Conservation (phyloP, 495 filamentous ascomycete species). For the Talaromyces nanjingensis region DNA sequence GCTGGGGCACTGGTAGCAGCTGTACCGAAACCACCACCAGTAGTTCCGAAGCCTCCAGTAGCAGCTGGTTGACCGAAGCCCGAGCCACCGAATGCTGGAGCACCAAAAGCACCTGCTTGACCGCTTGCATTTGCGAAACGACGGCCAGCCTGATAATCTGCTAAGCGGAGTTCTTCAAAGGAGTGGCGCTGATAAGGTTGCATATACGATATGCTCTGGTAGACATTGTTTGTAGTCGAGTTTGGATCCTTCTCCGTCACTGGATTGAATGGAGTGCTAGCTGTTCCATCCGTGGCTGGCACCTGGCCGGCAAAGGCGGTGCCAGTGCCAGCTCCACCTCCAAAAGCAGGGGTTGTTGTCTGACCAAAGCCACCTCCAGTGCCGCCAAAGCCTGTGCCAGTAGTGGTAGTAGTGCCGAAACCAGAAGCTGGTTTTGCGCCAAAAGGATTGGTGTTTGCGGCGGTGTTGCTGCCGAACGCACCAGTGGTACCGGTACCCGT, state of each 20-base stretch:
- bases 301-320: constrained; percentile 41
- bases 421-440: constrained; percentile 38
- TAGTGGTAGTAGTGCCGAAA: constrained; percentile 23
- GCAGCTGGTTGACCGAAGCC: constrained; percentile 6
- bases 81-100: constrained; percentile 34
- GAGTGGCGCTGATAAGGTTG: constrained; percentile 83
- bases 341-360: constrained; percentile 33
- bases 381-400: constrained; percentile 23
- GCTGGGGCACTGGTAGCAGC: constrained; percentile 38
- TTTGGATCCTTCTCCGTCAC: constrained; percentile 74
- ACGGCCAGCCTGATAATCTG: constrained; percentile 83
- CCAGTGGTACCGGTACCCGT: constrained; percentile 33
- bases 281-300: constrained; percentile 61
- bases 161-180: constrained; percentile 81
- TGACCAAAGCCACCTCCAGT: constrained; percentile 23
- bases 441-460: constrained; percentile 23
- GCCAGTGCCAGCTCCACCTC: constrained; percentile 21
- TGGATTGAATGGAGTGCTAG: constrained; percentile 62
- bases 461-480: constrained; percentile 51
- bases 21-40: constrained; percentile 45
- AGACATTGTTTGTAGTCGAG: constrained; percentile 57
- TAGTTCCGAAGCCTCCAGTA: constrained; percentile 34
- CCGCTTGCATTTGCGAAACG: constrained; percentile 73
- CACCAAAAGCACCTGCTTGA: constrained; percentile 77
- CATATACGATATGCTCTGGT: constrained; percentile 83